These are phyloP conservation scores for Ophiostoma tasmaniense DNA, from an alignment of 2,329 filamentous ascomycete genomes.

Conservation along the genomic window DNA sequence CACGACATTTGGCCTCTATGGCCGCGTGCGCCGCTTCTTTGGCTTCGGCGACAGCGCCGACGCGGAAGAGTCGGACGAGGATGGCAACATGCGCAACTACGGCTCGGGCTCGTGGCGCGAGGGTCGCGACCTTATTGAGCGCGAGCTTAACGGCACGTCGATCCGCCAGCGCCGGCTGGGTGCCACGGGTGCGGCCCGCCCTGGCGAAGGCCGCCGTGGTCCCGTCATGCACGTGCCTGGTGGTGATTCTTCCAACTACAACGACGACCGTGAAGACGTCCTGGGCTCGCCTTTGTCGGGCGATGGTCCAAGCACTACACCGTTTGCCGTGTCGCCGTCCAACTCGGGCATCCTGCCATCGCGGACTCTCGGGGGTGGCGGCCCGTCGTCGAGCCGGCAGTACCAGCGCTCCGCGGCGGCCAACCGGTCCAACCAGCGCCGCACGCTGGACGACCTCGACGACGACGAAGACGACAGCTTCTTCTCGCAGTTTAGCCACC, in stretches of 20 bases:
- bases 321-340: slow-evolving; percentile 35
- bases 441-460: slow-evolving; percentile 28
- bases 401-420: background rate
- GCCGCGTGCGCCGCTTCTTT: slow-evolving; percentile 60
- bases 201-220: slow-evolving; percentile 24
- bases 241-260: slow-evolving; percentile 31
- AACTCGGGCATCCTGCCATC: slow-evolving; percentile 20
- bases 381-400: slow-evolving; percentile 5
- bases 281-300: slow-evolving; percentile 3
- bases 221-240: slow-evolving; percentile 26
- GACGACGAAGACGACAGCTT: slow-evolving; percentile 71
- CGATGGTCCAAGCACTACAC: slow-evolving; percentile 33
- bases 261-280: slow-evolving; percentile 13
- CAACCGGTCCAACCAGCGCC: background rate
- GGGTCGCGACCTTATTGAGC: slow-evolving; percentile 80
- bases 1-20: slow-evolving; percentile 83
- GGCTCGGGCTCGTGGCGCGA: slow-evolving; percentile 85
- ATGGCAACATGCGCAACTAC: slow-evolving; percentile 52
- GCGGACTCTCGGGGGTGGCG: slow-evolving; percentile 25
- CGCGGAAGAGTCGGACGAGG: slow-evolving; percentile 61
- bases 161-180: slow-evolving; percentile 42
- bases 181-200: slow-evolving; percentile 25
- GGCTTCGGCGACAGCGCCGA: slow-evolving; percentile 75
- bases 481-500: slow-evolving; percentile 72
- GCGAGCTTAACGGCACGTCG: slow-evolving; percentile 63